Conservation (phyloP, 2,329 filamentous ascomycete species). For the Exserohilum turcica region DNA sequence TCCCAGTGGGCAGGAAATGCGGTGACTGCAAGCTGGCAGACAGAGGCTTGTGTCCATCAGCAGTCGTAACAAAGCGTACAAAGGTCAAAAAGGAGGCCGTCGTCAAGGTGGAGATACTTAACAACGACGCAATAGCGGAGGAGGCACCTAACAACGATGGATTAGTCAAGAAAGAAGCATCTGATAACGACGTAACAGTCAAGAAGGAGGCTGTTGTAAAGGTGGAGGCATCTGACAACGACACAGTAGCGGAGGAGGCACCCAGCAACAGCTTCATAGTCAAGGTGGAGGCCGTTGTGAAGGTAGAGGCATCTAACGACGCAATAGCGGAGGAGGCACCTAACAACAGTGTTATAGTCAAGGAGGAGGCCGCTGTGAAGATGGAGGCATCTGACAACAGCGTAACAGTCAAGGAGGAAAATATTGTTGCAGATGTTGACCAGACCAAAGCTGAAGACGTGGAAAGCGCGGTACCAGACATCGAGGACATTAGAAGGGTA, state of each 20-base stretch:
- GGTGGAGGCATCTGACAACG: too few species aligned
- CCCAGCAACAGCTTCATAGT: too few species aligned
- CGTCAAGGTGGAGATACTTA: conserved; percentile 43
- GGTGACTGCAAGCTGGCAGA: conserved; percentile 83
- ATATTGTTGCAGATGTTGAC: conserved; percentile 15
- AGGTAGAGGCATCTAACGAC: too few species aligned
- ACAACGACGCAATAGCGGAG: conserved; percentile 39
- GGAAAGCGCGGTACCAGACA: conserved; percentile 31
- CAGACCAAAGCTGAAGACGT: conserved; percentile 38
- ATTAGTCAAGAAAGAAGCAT: too few species aligned
- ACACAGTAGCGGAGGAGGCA: too few species aligned
- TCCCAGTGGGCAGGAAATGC: conserved; percentile 79
- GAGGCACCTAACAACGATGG: too few species aligned
- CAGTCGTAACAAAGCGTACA: conserved; percentile 55
- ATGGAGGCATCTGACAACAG: conserved; percentile 44
- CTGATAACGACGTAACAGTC: too few species aligned
- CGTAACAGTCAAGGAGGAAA: conserved; percentile 28
- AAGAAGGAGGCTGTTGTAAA: conserved; percentile 26
- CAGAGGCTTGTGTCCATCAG: conserved; percentile 70
- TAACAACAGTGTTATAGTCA: too few species aligned
- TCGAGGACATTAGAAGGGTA: conserved; percentile 42
- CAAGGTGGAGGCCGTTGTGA: too few species aligned
- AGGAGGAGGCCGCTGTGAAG: conserved; percentile 44
- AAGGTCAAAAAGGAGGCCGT: conserved; percentile 55
- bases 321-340: too few species aligned